Conservation (phyloP, 257 asterid species). For the Gynochthodes officinalis region DNA sequence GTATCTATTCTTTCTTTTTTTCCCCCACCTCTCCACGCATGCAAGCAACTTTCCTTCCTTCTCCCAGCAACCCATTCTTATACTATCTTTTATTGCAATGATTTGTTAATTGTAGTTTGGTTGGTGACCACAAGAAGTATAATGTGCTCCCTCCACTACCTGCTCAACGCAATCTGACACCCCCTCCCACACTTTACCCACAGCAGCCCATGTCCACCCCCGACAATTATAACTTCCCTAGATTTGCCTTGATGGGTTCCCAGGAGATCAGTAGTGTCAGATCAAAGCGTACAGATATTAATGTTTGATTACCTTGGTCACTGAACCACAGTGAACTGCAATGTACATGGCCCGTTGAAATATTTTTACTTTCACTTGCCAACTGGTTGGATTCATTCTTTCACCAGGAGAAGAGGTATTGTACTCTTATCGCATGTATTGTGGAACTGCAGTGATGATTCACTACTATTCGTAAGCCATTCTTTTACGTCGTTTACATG, state of each 20-base stretch:
- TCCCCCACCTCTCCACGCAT: neutral
- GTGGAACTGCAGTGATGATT: neutral
- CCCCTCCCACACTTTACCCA: slow-evolving; percentile 96
- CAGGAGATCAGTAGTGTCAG: slow-evolving; percentile 51
- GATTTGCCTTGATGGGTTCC: slow-evolving; percentile 45
- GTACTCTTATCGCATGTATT: neutral
- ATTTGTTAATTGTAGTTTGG: slow-evolving; percentile 38
- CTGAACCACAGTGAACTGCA: slow-evolving; percentile 6
- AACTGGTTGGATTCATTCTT: slow-evolving; percentile 14
- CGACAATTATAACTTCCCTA: slow-evolving; percentile 64
- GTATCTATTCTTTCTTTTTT: neutral
- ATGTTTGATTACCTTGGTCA: slow-evolving; percentile 41
- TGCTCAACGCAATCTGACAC: slow-evolving; percentile 88
- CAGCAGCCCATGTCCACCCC: slow-evolving; percentile 97
- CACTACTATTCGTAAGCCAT: slow-evolving; percentile 6
- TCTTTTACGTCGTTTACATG: neutral
- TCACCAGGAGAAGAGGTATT: slow-evolving; percentile 3
- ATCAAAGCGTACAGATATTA: slow-evolving; percentile 75
- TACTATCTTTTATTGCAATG: neutral
- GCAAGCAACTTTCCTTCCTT: neutral
- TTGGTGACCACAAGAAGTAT: slow-evolving; percentile 62
- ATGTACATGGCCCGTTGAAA: neutral
- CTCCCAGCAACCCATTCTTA: neutral
- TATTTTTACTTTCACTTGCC: neutral
- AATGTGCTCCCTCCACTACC: slow-evolving; percentile 88